A percentile compares a stretch with the other conserved stretches of the same genome.
These are phyloP conservation scores for Solanum stenotomum DNA, from an alignment of 257 asterid genomes.

Conservation along the genomic window DNA sequence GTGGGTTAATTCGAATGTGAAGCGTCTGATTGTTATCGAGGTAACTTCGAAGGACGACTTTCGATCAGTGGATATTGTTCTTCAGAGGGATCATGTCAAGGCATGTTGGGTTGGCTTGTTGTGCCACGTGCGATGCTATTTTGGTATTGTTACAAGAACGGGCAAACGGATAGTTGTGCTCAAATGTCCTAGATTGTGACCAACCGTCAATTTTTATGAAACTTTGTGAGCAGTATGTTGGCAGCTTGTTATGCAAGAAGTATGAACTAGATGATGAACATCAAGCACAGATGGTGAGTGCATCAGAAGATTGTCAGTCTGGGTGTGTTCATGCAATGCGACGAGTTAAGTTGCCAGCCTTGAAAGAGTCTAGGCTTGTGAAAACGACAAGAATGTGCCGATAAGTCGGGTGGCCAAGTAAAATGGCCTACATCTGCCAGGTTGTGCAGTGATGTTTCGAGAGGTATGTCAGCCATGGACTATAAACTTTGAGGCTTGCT, in stretches of 20 bases:
- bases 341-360: background rate
- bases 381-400: background rate
- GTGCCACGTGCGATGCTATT: background rate
- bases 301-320: too few species aligned
- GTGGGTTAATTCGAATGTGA: too few species aligned
- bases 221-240: background rate
- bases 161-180: background rate
- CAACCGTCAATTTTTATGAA: background rate
- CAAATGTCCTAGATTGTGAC: background rate
- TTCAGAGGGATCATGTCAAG: background rate
- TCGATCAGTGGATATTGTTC: background rate
- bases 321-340: background rate
- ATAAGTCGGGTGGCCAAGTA: background rate
- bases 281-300: background rate
- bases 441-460: background rate
- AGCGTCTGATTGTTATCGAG: background rate
- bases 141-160: background rate
- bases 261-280: background rate
- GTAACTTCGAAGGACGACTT: background rate
- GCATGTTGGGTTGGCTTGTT: background rate
- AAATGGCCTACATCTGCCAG: fast-evolving
- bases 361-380: background rate
- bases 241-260: background rate
- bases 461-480: too few species aligned
- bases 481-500: too few species aligned